Evolutionary conservation across 2,329 filamentous ascomycete genomes (phyloP).

Genomic region (Fusarium citri): DNA sequence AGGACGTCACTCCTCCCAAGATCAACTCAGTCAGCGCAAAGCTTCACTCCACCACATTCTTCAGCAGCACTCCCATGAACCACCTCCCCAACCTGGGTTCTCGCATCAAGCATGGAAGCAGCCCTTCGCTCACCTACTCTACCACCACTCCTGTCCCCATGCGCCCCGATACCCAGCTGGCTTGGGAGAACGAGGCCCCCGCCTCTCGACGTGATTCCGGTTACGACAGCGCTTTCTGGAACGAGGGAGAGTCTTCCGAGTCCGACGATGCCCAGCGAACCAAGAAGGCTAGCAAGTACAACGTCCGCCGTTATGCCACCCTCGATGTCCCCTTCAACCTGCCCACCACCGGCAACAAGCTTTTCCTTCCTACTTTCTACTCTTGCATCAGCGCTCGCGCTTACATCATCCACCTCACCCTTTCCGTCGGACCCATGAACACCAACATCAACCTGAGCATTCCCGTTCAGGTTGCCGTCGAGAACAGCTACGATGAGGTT

Average conservation of each 20-base stretch:
- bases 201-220: constrained; percentile 63
- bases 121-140: constrained; percentile 60
- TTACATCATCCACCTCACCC: constrained; percentile 63
- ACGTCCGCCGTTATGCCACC: constrained; percentile 55
- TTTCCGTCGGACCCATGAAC: constrained; percentile 58
- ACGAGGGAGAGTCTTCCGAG: constrained; percentile 52
- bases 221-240: constrained; percentile 58
- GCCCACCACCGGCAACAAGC: constrained; percentile 60
- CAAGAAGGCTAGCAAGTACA: constrained; percentile 48
- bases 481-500: constrained; percentile 50
- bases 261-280: constrained; percentile 40
- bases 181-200: constrained; percentile 56
- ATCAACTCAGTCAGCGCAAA: constrained; percentile 63
- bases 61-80: constrained; percentile 58
- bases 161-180: constrained; percentile 49
- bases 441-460: constrained; percentile 59
- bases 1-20: constrained; percentile 59
- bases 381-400: constrained; percentile 67
- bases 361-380: constrained; percentile 68
- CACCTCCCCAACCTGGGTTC: constrained; percentile 64
- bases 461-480: constrained; percentile 64
- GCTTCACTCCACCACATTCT: constrained; percentile 65
- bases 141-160: constrained; percentile 57
- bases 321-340: constrained; percentile 62
- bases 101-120: constrained; percentile 54